phyloP scores from a whole-genome alignment of 352 stramenopile species.

The Globisporangium lucens region DNA sequence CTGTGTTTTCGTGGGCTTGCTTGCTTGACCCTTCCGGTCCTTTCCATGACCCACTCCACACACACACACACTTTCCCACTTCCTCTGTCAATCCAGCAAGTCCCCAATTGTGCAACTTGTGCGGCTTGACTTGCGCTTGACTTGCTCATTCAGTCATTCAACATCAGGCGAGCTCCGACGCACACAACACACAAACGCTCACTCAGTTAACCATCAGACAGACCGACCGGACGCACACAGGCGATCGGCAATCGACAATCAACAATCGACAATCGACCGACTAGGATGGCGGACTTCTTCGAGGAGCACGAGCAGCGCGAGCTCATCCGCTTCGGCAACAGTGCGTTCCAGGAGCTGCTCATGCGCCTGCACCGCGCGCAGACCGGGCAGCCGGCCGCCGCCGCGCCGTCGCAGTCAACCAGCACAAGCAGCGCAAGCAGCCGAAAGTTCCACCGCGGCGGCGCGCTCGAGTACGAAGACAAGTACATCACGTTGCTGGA shows the following conservation, averaged over 20 bases:
- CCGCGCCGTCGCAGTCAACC: neutral
- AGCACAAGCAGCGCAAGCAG: neutral
- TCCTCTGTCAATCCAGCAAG: neutral
- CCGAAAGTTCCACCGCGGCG: conserved; percentile 10
- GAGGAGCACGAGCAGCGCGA: conserved; percentile 40
- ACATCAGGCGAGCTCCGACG: neutral
- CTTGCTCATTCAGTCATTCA: neutral
- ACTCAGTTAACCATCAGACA: neutral
- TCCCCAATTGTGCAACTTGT: neutral
- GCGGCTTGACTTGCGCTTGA: neutral
- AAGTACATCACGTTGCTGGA: conserved; percentile 54
- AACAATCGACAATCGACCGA: neutral
- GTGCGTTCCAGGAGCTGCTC: conserved; percentile 44
- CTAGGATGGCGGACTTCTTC: conserved; percentile 15
- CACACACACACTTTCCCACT: neutral
- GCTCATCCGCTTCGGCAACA: conserved; percentile 38
- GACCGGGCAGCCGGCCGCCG: conserved; percentile 8
- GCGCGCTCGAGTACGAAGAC: conserved; percentile 26
- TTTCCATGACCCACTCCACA: neutral
- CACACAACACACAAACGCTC: neutral
- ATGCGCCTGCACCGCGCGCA: conserved; percentile 30
- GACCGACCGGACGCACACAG: neutral
- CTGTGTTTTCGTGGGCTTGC: neutral
- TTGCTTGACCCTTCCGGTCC: neutral
- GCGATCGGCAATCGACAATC: neutral